These are phyloP conservation scores for Sporobolomyces phaffii DNA, from an alignment of 768 basidiomycete species.

Conservation along the genomic window DNA sequence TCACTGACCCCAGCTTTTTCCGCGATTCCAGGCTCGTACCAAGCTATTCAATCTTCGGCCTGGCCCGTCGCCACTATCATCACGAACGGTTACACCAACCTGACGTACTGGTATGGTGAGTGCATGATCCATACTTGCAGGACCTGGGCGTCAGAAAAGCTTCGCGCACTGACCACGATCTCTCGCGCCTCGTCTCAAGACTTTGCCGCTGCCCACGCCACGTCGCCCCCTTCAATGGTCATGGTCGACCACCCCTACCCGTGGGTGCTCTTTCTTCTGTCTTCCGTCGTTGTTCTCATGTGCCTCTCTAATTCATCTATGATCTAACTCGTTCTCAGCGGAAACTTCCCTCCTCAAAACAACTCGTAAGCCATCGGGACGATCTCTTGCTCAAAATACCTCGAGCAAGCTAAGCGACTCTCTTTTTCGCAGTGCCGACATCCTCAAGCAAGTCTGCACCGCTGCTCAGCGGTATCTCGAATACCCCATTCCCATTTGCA, in stretches of 20 bases:
- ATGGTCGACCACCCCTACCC: slow-evolving; percentile 28
- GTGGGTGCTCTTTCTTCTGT: neutral
- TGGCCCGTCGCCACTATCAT: slow-evolving; percentile 35
- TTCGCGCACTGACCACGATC: neutral
- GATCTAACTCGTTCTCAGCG: too few species aligned
- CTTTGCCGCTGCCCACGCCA: slow-evolving; percentile 10
- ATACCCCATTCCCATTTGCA: slow-evolving; percentile 40
- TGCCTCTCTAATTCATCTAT: too few species aligned
- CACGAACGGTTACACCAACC: slow-evolving; percentile 32
- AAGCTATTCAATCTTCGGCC: slow-evolving; percentile 16
- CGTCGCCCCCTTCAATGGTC: slow-evolving; percentile 27
- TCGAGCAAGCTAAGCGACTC: neutral
- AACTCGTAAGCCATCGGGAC: neutral
- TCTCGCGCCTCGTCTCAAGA: neutral
- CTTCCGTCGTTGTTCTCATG: neutral
- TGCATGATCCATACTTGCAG: too few species aligned
- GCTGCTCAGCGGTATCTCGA: slow-evolving; percentile 22
- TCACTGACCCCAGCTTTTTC: too few species aligned
- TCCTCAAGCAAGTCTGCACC: slow-evolving; percentile 40
- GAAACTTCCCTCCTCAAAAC: slow-evolving; percentile 39
- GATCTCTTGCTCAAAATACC: neutral
- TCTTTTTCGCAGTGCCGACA: slow-evolving; percentile 7
- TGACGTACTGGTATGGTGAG: slow-evolving; percentile 12
- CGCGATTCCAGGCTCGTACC: slow-evolving; percentile 29
- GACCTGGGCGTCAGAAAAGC: too few species aligned